Evolutionary conservation across 2,329 filamentous ascomycete genomes (phyloP).

Genomic region (Alternaria arborescens): DNA sequence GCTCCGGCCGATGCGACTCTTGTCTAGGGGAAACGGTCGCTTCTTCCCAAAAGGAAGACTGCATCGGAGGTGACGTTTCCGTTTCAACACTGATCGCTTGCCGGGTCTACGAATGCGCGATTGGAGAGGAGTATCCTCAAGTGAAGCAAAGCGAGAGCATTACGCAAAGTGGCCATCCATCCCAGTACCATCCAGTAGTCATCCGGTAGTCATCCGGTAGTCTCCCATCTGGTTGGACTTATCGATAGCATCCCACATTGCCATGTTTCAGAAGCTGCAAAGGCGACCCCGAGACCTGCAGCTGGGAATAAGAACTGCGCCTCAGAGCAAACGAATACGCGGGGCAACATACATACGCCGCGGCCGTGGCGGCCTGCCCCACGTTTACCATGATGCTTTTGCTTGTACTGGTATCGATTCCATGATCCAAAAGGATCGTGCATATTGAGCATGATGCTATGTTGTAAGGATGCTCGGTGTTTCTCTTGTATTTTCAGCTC

Average conservation of each 20-base stretch:
- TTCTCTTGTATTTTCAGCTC: constrained; percentile 40
- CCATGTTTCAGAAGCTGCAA: constrained; percentile 47
- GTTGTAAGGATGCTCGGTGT: constrained; percentile 24
- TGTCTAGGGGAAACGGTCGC: constrained; percentile 27
- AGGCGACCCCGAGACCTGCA: constrained; percentile 34
- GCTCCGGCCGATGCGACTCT: constrained; percentile 31
- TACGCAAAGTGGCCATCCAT: constrained; percentile 28
- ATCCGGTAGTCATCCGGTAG: constrained; percentile 26
- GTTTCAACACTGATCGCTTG: constrained; percentile 40
- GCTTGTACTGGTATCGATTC: constrained; percentile 13
- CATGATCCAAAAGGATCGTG: constrained; percentile 20
- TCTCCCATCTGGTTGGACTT: constrained; percentile 34
- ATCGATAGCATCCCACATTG: constrained; percentile 45
- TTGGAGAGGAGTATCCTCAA: constrained; percentile 38
- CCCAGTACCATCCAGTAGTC: constrained; percentile 38
- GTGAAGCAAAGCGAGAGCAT: constrained; percentile 35
- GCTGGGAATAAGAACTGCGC: constrained; percentile 37
- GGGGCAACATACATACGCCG: constrained; percentile 30
- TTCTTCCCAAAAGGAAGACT: constrained; percentile 18
- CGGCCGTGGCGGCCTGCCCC: constrained; percentile 43
- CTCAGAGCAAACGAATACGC: constrained; percentile 37
- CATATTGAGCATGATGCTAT: constrained; percentile 39
- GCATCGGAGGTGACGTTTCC: constrained; percentile 21
- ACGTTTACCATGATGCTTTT: constrained; percentile 19
- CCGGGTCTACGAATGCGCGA: constrained; percentile 25